Evolutionary conservation across 805 yeast species (phyloP), one percentile per base, ranked within the genome.

Genomic region (Candida caryicola): DNA sequence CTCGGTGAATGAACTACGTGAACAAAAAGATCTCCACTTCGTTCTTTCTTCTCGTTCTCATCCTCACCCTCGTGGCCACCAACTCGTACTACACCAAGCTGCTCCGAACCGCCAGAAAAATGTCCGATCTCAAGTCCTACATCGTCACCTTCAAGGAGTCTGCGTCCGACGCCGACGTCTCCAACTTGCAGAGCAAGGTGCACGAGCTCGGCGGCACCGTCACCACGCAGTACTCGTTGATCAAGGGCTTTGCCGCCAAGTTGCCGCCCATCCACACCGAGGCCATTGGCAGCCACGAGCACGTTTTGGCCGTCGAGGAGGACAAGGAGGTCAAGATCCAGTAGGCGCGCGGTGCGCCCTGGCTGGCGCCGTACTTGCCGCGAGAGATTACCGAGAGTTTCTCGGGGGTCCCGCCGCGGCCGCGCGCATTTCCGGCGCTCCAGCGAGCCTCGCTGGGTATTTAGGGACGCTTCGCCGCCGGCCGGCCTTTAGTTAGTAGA

Each of bases 221-320:
- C 54, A 73, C 74, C 34, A 77, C 74, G 45, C 85, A 82, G 46
- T 82, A 72, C 57, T 61, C 71, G 36, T 65, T 82, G 55, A 80
- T 82, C 64, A 82, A 82, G 62, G 89, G 87, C 0, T 81, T 77
- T 51, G 66, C 76, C 54, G 74, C 76, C 41, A 76, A 77, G 50
- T 59, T 83, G 44, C 88, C 89, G 30, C 59, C 67, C 4, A 42
- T 70, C 45, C 82, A 77, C 47, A 66, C 74, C 25, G 55, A 60
- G 16, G 47, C 76, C n/a, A 56, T 82, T 49, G 58, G 66, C 46
- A 52, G 58, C 29, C 71, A 77, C 52, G 75, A 73, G 19, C 72
- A 69, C 34, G 81, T 83, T 47, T 73, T 76, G 33, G 61, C 71
- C 29, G 66, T 82, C 46, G 90, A 83, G 59, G 87, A 79, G 55